phyloP scores from a whole-genome alignment of 306 rosid species.

The Cucurbita argyrosperma region DNA sequence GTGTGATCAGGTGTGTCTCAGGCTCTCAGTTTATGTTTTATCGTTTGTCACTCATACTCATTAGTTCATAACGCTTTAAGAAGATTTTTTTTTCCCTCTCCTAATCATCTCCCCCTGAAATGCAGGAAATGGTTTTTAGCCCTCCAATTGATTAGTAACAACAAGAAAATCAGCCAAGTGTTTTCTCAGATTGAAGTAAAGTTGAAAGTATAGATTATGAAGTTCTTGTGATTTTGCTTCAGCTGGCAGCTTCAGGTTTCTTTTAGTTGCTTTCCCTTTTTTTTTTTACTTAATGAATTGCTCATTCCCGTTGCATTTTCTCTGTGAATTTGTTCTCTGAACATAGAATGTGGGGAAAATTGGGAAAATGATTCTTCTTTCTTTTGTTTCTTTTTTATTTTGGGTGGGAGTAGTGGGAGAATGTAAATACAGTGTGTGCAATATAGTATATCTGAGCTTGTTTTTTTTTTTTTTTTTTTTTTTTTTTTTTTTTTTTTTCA shows the following conservation, averaged over 20 bases:
- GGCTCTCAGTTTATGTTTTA: background rate
- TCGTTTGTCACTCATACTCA: background rate
- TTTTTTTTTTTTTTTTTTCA: conserved; percentile 10
- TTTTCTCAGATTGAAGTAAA: conserved; percentile 12
- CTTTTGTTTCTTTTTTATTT: background rate
- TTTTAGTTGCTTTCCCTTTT: background rate
- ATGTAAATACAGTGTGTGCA: conserved; percentile 4
- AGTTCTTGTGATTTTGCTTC: conserved; percentile 8
- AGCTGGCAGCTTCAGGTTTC: background rate
- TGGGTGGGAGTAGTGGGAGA: background rate
- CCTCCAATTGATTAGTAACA: conserved; percentile 53
- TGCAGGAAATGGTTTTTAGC: conserved; percentile 69
- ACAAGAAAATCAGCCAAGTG: conserved; percentile 6
- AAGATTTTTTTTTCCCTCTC: background rate
- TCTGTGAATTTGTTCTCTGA: background rate
- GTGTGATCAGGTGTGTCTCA: conserved; percentile 61
- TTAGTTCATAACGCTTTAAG: background rate
- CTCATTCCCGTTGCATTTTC: background rate
- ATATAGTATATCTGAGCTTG: conserved; percentile 9
- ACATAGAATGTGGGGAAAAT: background rate
- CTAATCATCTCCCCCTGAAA: conserved; percentile 4
- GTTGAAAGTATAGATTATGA: conserved; percentile 23
- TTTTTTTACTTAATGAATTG: background rate
- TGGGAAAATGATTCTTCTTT: background rate
- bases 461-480: conserved; percentile 12